These are phyloP conservation scores for Serendipita sp. DNA, from an alignment of 1,284 basidiomycete genomes.

Conservation along the genomic window DNA sequence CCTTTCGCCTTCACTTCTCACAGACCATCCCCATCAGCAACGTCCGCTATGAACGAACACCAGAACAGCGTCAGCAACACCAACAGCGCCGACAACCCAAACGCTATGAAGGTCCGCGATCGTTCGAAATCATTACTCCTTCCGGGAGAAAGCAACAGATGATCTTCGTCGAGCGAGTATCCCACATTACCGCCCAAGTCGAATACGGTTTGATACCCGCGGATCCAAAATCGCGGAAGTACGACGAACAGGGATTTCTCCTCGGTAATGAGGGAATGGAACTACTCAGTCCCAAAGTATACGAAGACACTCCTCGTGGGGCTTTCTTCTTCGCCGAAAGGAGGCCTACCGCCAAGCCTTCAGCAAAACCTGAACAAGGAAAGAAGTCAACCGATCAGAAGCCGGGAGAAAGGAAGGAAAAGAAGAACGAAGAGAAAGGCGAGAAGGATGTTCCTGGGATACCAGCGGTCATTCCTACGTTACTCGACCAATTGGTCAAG, in stretches of 20 bases:
- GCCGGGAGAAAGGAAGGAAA: no score
- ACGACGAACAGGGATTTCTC: not conserved
- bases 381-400: no score
- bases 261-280: conserved; percentile 3
- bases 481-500: conserved; percentile 1
- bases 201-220: conserved; percentile 1
- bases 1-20: no score
- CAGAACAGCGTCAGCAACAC: not conserved
- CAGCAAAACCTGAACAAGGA: not conserved
- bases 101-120: not conserved
- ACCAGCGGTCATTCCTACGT: not conserved
- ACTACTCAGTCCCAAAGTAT: not conserved
- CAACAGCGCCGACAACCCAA: not conserved
- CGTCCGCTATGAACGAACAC: not conserved
- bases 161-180: conserved; percentile 3
- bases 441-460: not conserved
- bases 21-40: no score
- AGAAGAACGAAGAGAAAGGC: no score
- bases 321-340: conserved; percentile 1
- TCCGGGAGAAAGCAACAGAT: not conserved
- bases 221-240: not conserved
- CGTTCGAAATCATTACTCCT: not conserved
- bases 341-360: not conserved
- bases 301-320: not conserved
- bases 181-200: conserved; percentile 2